Evolutionary conservation across 2,329 filamentous ascomycete species (phyloP), one percentile per base, ranked within the genome.

Genomic region (Diaporthe nobilis): DNA sequence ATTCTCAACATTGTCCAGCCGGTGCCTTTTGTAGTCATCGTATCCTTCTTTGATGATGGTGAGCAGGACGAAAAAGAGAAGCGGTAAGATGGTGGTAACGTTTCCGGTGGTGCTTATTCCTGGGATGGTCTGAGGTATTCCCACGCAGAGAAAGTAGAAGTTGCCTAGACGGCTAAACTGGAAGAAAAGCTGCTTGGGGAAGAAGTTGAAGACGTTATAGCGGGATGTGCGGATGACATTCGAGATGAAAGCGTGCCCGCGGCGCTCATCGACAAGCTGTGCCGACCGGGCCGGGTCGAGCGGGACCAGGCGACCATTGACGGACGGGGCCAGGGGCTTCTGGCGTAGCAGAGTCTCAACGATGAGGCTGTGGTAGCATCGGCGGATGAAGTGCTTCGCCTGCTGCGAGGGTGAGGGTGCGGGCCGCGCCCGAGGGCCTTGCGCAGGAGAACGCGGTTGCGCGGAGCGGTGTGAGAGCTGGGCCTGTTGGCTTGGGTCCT

Each of bases 161-260:
- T 98, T 98, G 79, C 94, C 94, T 65, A 98, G 85, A 77, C 96
- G 94, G 10, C 94, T 94, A 81, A 97, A 97, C 81, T 98, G 95
- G 73, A 95, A 95, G 76, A 96, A 89, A 22, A 98, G 83, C 82
- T 98, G 95, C 77, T 95, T 94, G 3, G 95, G 95, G 20, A 98
- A 84, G 82, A 98, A 98, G 82, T 96, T 94, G 89, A 92, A 95
- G 2, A 94, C 84, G 28, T 92, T 97, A 83, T 98, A 98, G 65
- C 95, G 92, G 78, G 94, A 95, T 0, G 94, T 96, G 57, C 95
- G 92, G 78, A 98, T 96, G 78, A 89, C 91, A 82, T 91, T 91
- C 72, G 87, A 87, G 61, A 90, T 81, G 81, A 87, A 91, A 9
- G 85, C 79, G 57, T 85, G 83, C 58, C 88, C 88, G 39, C 88